Conservation (phyloP, 2,329 filamentous ascomycete genomes). For the Penicillium paneum region DNA sequence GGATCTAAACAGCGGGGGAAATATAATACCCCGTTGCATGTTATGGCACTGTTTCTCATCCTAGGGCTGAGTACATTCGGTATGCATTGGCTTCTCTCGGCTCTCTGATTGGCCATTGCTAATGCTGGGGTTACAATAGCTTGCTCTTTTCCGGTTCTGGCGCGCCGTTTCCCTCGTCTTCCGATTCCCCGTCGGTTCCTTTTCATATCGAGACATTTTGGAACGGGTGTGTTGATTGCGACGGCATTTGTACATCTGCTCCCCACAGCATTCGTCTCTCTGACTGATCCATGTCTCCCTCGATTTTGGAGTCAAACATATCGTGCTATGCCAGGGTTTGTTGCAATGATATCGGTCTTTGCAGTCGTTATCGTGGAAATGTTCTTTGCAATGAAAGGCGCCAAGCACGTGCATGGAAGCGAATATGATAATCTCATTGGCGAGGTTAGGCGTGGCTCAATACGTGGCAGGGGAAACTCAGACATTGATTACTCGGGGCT, state of each 20-base stretch:
- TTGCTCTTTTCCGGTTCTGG: constrained; percentile 61
- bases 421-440: constrained; percentile 50
- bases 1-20: constrained; percentile 35
- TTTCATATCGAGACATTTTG: constrained; percentile 59
- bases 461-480: constrained; percentile 17
- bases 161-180: constrained; percentile 57
- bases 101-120: background rate
- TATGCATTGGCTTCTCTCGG: constrained; percentile 19
- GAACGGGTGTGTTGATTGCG: constrained; percentile 56
- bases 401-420: constrained; percentile 55
- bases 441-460: constrained; percentile 22
- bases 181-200: constrained; percentile 58
- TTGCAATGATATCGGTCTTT: constrained; percentile 79
- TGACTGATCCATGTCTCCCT: constrained; percentile 66
- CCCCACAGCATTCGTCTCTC: constrained; percentile 59
- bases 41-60: constrained; percentile 66
- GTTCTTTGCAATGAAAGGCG: constrained; percentile 72
- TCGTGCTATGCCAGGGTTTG: constrained; percentile 72
- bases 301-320: constrained; percentile 77
- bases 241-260: constrained; percentile 60
- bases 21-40: constrained; percentile 66
- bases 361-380: constrained; percentile 83
- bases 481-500: constrained; percentile 23
- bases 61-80: constrained; percentile 51
- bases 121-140: constrained; percentile 37